phyloP scores from a whole-genome alignment of 257 asterid species.

The Prunella vulgaris region DNA sequence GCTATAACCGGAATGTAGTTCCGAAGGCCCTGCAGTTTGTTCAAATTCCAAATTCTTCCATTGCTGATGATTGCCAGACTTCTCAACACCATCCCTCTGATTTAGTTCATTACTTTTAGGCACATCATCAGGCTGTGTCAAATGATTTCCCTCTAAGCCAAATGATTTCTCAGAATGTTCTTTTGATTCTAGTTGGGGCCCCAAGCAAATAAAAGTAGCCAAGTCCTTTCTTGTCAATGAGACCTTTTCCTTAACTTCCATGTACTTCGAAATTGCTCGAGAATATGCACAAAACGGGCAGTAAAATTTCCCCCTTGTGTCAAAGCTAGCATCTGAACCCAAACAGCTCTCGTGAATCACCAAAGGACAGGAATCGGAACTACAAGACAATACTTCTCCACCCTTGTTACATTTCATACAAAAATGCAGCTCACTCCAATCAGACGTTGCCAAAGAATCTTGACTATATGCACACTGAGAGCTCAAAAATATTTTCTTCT shows the following conservation, averaged over 20 bases:
- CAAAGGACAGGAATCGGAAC: conserved; percentile 43
- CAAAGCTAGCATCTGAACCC: conserved; percentile 36
- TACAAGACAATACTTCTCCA: conserved; percentile 47
- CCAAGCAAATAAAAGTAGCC: conserved; percentile 37
- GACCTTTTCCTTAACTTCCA: conserved; percentile 39
- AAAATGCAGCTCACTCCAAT: conserved; percentile 9
- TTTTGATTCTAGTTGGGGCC: conserved; percentile 23
- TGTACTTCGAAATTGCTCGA: conserved; percentile 48
- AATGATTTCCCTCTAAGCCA: conserved; percentile 16
- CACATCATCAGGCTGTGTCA: conserved; percentile 18
- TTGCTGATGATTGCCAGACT: conserved; percentile 15
- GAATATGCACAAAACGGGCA: conserved; percentile 84
- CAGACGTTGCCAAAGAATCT: conserved; percentile 21
- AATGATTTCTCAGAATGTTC: conserved; percentile 17
- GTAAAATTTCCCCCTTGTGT: conserved; percentile 40
- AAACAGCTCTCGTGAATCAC: conserved; percentile 61
- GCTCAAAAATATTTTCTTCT: conserved; percentile 45
- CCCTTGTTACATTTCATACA: conserved; percentile 52
- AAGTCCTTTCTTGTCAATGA: conserved; percentile 53
- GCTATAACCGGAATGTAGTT: conserved; percentile 13
- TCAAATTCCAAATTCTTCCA: conserved; percentile 25
- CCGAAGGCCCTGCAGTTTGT: conserved; percentile 29
- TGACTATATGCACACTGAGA: conserved; percentile 42
- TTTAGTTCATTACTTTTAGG: conserved; percentile 23
- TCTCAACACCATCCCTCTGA: conserved; percentile 22